Evolutionary conservation across 306 rosid species (phyloP).

Genomic region (Pterocarpus santalinus): DNA sequence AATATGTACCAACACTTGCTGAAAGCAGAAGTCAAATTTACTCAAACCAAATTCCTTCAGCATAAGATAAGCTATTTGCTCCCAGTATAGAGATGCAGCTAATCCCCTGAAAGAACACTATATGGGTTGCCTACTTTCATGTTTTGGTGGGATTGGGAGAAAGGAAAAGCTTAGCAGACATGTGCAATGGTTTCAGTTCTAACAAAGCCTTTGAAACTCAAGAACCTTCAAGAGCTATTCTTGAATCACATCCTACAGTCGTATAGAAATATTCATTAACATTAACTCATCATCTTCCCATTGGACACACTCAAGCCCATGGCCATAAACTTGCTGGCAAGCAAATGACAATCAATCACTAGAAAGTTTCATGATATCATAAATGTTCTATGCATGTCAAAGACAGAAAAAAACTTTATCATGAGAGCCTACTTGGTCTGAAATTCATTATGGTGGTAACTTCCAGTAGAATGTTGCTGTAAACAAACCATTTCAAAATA

Average conservation of each 20-base stretch:
- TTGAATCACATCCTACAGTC: background rate
- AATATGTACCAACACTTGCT: background rate
- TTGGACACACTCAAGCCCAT: background rate
- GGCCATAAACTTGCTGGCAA: background rate
- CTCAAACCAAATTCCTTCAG: background rate
- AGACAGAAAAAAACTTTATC: background rate
- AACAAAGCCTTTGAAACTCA: background rate
- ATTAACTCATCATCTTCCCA: background rate
- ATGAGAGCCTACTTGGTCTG: background rate
- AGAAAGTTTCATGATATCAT: background rate
- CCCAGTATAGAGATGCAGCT: conserved; percentile 7
- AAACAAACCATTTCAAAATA: conserved; percentile 4
- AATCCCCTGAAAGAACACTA: conserved; percentile 7
- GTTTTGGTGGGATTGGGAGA: conserved; percentile 1
- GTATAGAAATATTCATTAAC: background rate
- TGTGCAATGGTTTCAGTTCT: conserved; percentile 12
- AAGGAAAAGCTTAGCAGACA: background rate
- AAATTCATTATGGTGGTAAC: background rate
- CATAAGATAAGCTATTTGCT: background rate
- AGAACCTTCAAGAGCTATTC: conserved; percentile 17
- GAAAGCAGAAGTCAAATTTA: background rate
- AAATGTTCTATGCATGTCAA: conserved; percentile 8
- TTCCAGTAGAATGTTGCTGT: background rate
- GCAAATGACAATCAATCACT: background rate
- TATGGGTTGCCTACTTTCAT: background rate